Conservation (phyloP, 2,329 filamentous ascomycete species). For the Pseudogymnoascus sp. region DNA sequence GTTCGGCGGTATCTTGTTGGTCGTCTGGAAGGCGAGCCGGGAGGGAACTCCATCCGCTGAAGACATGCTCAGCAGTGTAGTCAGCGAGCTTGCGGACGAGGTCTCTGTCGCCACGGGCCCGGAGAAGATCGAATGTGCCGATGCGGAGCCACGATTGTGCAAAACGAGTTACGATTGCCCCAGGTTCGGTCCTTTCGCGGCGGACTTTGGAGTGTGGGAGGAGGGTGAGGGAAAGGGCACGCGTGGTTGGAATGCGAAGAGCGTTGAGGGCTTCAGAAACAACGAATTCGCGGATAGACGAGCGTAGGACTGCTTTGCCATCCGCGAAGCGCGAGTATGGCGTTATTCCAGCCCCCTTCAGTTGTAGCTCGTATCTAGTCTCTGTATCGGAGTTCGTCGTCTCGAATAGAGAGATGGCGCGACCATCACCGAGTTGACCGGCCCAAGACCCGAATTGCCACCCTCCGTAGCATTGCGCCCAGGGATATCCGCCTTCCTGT, state of each 20-base stretch:
- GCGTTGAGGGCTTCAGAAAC: slow-evolving; percentile 85
- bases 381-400: slow-evolving; percentile 64
- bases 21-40: slow-evolving; percentile 49
- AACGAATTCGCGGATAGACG: slow-evolving; percentile 88
- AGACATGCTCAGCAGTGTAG: slow-evolving; percentile 81
- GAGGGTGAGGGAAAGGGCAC: slow-evolving; percentile 74
- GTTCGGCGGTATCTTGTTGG: slow-evolving; percentile 40
- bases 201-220: slow-evolving; percentile 64
- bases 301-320: slow-evolving; percentile 85
- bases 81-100: slow-evolving; percentile 67
- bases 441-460: slow-evolving; percentile 80
- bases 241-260: slow-evolving; percentile 74
- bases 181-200: slow-evolving; percentile 76
- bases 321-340: slow-evolving; percentile 96
- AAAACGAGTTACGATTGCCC: slow-evolving; percentile 86
- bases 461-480: slow-evolving; percentile 97
- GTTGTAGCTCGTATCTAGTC: slow-evolving; percentile 78
- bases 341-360: slow-evolving; percentile 89
- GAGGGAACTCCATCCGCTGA: slow-evolving; percentile 78
- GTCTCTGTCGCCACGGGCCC: slow-evolving; percentile 68
- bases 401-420: slow-evolving; percentile 92
- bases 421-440: slow-evolving; percentile 87
- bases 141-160: slow-evolving; percentile 87
- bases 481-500: slow-evolving; percentile 72
- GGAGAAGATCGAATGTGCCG: slow-evolving; percentile 91